Evolutionary conservation across 352 stramenopile genomes (phyloP), one percentile per base, ranked within the genome.

Genomic region (Phytophthora sansomeana): DNA sequence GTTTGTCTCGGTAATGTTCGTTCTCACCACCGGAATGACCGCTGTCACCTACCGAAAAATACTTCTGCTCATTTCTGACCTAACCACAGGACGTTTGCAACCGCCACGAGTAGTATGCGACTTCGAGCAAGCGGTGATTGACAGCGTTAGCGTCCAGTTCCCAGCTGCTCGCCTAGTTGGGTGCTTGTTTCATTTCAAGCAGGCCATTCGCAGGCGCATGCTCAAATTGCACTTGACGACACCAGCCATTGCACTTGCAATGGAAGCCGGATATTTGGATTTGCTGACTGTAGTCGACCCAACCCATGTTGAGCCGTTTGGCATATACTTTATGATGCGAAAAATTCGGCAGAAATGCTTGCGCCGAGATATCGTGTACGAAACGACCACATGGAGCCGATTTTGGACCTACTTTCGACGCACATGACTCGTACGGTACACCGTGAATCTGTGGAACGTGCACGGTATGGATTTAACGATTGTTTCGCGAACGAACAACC

Each of bases 391-490:
- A 10, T 55, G n/a, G 48, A 19, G n/a, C n/a, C 7, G 4, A 14
- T 55, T 55, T 32, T 55, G 48, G 30, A 21, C 2, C 0, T 55
- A 44, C 6, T 43, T 55, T 44, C 14, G 17, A 16, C 16, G 30
- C 6, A 44, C 48, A 5, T 44, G 30, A 14, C 6, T 55, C 1
- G 11, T 2, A n/a, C 30, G n/a, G 13, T 55, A 32, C 11, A 6
- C 32, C 1, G 32, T 43, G 2, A 32, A 43, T 9, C 1, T 55
- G 5, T 55, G 48, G 30, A 42, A 55, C 11, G 48, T 55, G 6
- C n/a, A 55, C 43, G 48, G 48, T 16, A 55, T 55, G 48, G 48
- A 55, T 29, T 30, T 55, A 6, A 11, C 16, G 17, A 19, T 52
- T n/a, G 44, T 35, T 6, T 33, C 26, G 9, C 14, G 48, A 26